Percentiles rank a stretch among this genome's conserved stretches.
phyloP scores from a whole-genome alignment of 208 protist species.

The Leptomonas seymouri region DNA sequence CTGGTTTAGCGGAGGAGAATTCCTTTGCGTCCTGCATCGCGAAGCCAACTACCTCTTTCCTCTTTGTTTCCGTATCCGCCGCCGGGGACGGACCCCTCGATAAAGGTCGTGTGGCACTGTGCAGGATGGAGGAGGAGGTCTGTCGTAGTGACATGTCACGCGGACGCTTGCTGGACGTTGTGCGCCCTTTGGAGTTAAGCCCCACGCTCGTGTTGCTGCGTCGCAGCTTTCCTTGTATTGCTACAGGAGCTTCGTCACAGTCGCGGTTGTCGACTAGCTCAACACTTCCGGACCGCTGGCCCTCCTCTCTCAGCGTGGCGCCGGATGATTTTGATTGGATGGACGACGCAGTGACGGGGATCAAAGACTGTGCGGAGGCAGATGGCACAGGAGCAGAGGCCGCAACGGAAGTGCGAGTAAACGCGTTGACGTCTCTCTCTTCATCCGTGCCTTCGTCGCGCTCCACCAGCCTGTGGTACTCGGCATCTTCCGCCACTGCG shows the following conservation, averaged over 20 bases:
- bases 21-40: neutral
- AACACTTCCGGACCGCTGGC: constrained; percentile 14
- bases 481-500: neutral
- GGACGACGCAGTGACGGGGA: constrained; percentile 3
- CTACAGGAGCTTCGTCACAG: neutral
- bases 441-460: neutral
- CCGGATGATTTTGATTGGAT: neutral
- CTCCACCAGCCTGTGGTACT: neutral
- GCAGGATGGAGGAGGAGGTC: constrained; percentile 35
- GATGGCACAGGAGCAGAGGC: neutral
- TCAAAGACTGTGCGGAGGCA: neutral
- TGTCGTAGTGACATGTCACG: constrained; percentile 36
- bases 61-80: neutral
- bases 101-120: constrained; percentile 4
- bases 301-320: neutral
- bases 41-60: neutral
- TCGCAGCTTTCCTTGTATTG: neutral
- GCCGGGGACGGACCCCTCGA: neutral
- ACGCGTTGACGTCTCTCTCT: neutral
- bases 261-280: constrained; percentile 12
- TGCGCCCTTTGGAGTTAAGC: neutral
- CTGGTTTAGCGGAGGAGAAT: neutral
- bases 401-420: neutral
- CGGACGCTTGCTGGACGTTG: constrained; percentile 4
- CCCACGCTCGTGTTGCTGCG: neutral